Percentiles rank a stretch among this genome's conserved stretches.
Evolutionary conservation across 106 monocot species (phyloP).

Genomic region (Platanthera guangdongensis): DNA sequence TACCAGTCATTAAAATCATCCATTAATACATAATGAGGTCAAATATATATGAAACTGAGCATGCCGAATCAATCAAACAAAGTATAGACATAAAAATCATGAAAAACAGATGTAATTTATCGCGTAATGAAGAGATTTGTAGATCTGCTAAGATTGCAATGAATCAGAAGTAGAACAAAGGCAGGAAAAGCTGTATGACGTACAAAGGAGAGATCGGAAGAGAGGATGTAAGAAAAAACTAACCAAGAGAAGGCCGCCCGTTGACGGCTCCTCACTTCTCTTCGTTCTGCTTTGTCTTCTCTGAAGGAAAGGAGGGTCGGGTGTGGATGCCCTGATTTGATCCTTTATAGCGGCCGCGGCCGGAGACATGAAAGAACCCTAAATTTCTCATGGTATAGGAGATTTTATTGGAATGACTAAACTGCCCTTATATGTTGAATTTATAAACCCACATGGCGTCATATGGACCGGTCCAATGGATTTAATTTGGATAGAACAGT

Average conservation of each 20-base stretch:
- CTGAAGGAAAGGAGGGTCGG: neutral
- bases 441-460: neutral
- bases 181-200: neutral
- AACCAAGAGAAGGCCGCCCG: slow-evolving; percentile 7
- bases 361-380: neutral
- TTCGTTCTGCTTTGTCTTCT: neutral
- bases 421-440: neutral
- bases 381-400: neutral
- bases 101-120: neutral
- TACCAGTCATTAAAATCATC: neutral
- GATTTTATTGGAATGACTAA: neutral
- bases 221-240: neutral
- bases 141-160: neutral
- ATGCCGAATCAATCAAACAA: neutral
- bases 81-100: neutral
- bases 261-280: neutral
- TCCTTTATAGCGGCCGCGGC: neutral
- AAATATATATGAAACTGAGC: neutral
- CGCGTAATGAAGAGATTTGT: neutral
- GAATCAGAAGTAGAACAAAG: neutral
- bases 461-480: no score
- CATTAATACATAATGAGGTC: neutral
- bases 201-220: slow-evolving; percentile 1
- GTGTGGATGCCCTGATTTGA: neutral
- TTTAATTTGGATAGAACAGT: no score